phyloP scores from a whole-genome alignment of 1,139 yeast species.

The Ogataea hybrid region DNA sequence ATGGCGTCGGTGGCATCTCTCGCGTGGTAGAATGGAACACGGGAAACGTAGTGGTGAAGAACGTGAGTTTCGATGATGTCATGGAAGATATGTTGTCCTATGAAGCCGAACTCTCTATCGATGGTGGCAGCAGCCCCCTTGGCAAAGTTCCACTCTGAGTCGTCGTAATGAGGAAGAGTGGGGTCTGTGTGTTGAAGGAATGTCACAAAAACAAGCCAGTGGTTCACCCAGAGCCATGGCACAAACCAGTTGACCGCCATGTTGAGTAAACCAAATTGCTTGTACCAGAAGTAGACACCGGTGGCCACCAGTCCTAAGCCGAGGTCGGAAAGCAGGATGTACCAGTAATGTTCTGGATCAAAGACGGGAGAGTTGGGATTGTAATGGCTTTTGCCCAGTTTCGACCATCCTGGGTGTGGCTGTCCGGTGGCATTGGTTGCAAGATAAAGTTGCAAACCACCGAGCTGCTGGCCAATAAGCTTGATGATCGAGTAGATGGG shows the following conservation, averaged over 20 bases:
- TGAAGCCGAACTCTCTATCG: slow-evolving; percentile 79
- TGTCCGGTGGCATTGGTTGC: slow-evolving; percentile 78
- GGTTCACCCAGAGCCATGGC: slow-evolving; percentile 82
- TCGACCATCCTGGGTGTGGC: slow-evolving; percentile 51
- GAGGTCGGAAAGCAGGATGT: slow-evolving; percentile 66
- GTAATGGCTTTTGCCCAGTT: slow-evolving; percentile 56
- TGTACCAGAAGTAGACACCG: slow-evolving; percentile 62
- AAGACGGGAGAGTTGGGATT: slow-evolving; percentile 72
- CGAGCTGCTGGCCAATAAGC: slow-evolving; percentile 67
- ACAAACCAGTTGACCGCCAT: slow-evolving; percentile 69
- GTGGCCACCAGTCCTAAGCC: slow-evolving; percentile 59
- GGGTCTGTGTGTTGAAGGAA: slow-evolving; percentile 85
- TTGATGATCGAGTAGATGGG: slow-evolving; percentile 60
- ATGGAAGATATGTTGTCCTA: slow-evolving; percentile 80
- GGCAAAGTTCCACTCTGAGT: slow-evolving; percentile 78
- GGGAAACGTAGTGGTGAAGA: slow-evolving; percentile 77
- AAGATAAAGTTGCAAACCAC: slow-evolving; percentile 72
- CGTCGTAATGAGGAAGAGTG: slow-evolving; percentile 74
- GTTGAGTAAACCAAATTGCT: slow-evolving; percentile 60
- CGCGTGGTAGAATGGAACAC: slow-evolving; percentile 86
- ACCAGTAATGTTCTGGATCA: slow-evolving; percentile 68
- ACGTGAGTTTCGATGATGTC: slow-evolving; percentile 91
- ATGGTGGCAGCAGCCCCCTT: slow-evolving; percentile 88
- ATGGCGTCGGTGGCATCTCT: slow-evolving; percentile 79
- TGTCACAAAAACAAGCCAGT: slow-evolving; percentile 86